Base-by-base conservation (phyloP, 768 basidiomycete species). In the Leccinum olivaceopallidum region DNA sequence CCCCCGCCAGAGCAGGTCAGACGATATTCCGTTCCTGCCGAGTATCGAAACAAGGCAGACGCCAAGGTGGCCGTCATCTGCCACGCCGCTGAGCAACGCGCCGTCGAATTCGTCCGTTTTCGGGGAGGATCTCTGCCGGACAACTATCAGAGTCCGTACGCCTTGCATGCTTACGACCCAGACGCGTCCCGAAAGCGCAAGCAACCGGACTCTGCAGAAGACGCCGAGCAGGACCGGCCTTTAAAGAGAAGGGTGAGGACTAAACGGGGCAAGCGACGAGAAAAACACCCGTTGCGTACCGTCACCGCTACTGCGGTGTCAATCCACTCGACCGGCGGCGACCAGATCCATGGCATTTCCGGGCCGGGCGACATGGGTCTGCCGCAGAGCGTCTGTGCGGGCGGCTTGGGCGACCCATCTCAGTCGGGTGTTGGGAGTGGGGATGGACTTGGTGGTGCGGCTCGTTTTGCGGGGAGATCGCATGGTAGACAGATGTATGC, bases 81-180 rank as follows among this genome's bases (percentile, higher is more conserved):
- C 57, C 71, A 72, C 3, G 89, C 87, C 3, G 82, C 80, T 16
- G 75, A 84, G 62, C 71, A 80, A 62, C 87, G 89, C 10, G 75
- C 78, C 18, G 69, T 89, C 47, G 86, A 89, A 60, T 79, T 86
- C 50, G 68, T 89, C 24, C 81, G 83, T n/a, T 85, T 83, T 66
- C 77, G 71, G 26, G 85, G 85, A 26, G 63, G 68, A 42, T 69
- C 72, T 1, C 69, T 76, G 12, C 81, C 83, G 1, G 65, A 73
- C 26, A 80, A 74, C 14, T 82, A 85, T 60, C 64, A 65, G 24
- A 75, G 70, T 39, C 74, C 76, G 1, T 78, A 78, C 63, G 77
- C 57, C 26, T 26, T 73, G 39, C 36, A 56, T 52, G 55, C 62
- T 50, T 71, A 75, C 36, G 57, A 68, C 39, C 70, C 70, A 7